Conservation (phyloP, 2,329 filamentous ascomycete genomes). For the Simplicillium aogashimaense region DNA sequence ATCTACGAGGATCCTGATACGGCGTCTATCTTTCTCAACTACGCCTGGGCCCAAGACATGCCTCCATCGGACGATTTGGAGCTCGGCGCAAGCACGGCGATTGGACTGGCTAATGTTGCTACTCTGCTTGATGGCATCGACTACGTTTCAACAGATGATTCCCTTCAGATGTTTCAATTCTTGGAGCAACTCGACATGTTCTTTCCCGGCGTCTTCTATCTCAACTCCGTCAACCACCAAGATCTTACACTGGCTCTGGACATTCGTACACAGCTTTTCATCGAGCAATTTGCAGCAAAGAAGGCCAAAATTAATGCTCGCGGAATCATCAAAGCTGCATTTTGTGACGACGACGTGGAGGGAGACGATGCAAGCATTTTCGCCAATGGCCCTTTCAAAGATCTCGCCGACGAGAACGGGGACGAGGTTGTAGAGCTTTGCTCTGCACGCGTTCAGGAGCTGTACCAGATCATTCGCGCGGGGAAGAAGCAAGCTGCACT, state of each 20-base stretch:
- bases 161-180: slow-evolving; percentile 13
- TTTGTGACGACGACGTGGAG: slow-evolving; percentile 14
- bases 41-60: slow-evolving; percentile 7
- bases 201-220: slow-evolving; percentile 19
- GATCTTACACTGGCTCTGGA: slow-evolving; percentile 18
- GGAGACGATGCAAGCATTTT: slow-evolving; percentile 8
- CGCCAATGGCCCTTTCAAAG: slow-evolving; percentile 14
- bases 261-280: slow-evolving; percentile 24
- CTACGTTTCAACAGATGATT: slow-evolving; percentile 4
- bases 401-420: slow-evolving; percentile 10
- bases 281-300: slow-evolving; percentile 15
- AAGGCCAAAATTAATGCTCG: slow-evolving; percentile 6
- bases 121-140: slow-evolving; percentile 19
- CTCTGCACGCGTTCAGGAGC: slow-evolving; percentile 11
- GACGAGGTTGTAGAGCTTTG: slow-evolving; percentile 12
- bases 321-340: slow-evolving; percentile 16
- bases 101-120: slow-evolving; percentile 24
- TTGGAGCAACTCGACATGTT: slow-evolving; percentile 19
- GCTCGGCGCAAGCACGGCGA: slow-evolving; percentile 6
- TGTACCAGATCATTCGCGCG: slow-evolving; percentile 1
- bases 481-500: slow-evolving; percentile 1
- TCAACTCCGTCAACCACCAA: slow-evolving; percentile 7
- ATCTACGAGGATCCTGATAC: slow-evolving; percentile 12
- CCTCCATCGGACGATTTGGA: slow-evolving; percentile 1
- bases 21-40: slow-evolving; percentile 18